Evolutionary conservation across 1,284 basidiomycete genomes (phyloP).

Genomic region (Rhodotorula sp.): DNA sequence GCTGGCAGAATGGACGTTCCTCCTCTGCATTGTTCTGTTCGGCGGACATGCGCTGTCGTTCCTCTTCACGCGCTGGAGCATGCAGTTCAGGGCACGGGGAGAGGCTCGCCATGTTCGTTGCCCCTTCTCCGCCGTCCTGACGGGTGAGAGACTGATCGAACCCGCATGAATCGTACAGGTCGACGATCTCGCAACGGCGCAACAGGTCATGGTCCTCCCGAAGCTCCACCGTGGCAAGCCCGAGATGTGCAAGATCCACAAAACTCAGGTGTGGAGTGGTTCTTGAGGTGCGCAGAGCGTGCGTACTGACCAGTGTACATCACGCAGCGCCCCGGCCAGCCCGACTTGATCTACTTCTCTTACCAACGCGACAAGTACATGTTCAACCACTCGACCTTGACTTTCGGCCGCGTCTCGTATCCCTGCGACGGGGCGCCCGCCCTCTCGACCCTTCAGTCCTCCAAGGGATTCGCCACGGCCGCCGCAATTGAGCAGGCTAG

Average conservation of each 20-base stretch:
- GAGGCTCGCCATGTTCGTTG: slow-evolving; percentile 22
- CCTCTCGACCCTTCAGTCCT: slow-evolving; percentile 65
- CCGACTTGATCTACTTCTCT: slow-evolving; percentile 74
- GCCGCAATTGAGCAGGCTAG: slow-evolving; percentile 48
- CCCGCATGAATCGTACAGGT: slow-evolving; percentile 54
- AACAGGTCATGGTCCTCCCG: slow-evolving; percentile 80
- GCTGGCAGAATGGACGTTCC: slow-evolving; percentile 59
- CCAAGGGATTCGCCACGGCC: slow-evolving; percentile 53
- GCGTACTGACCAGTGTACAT: not conserved
- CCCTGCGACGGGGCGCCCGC: slow-evolving; percentile 74
- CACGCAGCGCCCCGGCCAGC: slow-evolving; percentile 52
- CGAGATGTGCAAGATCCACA: slow-evolving; percentile 77
- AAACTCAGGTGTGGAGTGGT: slow-evolving; percentile 55
- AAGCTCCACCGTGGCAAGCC: slow-evolving; percentile 82
- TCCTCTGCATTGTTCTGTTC: slow-evolving; percentile 80
- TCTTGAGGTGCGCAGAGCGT: not conserved
- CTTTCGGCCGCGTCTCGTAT: slow-evolving; percentile 83
- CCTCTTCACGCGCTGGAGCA: slow-evolving; percentile 86
- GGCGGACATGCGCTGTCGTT: slow-evolving; percentile 89
- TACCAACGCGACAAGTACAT: slow-evolving; percentile 97
- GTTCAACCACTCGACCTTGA: slow-evolving; percentile 60
- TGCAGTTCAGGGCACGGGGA: slow-evolving; percentile 48
- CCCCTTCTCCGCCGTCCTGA: not conserved
- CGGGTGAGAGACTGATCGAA: not conserved
- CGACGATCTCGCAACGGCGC: slow-evolving; percentile 65